These are phyloP conservation scores for Arachis hypogaea DNA, from an alignment of 306 rosid species.

Conservation along the genomic window DNA sequence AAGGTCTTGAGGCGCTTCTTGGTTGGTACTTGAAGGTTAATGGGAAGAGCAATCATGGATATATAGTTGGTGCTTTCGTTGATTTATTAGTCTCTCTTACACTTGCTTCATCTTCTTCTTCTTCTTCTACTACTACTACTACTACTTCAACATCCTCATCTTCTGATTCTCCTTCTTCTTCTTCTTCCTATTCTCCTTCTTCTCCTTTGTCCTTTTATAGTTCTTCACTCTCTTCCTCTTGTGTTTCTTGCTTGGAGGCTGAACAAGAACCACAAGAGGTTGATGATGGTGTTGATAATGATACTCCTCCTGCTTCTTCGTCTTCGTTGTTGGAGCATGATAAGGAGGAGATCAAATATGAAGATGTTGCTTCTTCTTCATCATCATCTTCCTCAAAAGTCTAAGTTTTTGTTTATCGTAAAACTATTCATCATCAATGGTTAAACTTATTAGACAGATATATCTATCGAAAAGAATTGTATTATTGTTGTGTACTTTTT, in stretches of 20 bases:
- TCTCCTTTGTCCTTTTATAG: conserved; percentile 63
- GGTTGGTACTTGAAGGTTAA: conserved; percentile 78
- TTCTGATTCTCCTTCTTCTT: neutral
- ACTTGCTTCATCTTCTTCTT: conserved; percentile 3
- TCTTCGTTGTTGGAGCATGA: conserved; percentile 43
- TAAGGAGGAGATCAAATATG: conserved; percentile 41
- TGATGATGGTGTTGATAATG: neutral
- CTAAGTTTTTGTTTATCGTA: no score
- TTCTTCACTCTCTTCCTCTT: conserved; percentile 53
- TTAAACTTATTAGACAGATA: no score
- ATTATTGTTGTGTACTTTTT: no score
- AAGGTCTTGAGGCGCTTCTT: conserved; percentile 70
- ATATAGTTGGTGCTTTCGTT: conserved; percentile 77
- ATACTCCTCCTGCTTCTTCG: conserved; percentile 52
- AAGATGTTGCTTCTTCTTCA: conserved; percentile 37
- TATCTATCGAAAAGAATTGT: no score
- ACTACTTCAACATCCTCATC: neutral
- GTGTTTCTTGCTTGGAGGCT: conserved; percentile 53
- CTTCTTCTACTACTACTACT: neutral
- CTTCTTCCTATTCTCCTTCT: conserved; percentile 41
- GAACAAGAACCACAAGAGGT: conserved; percentile 30
- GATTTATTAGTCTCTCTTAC: conserved; percentile 69
- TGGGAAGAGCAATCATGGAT: conserved; percentile 62
- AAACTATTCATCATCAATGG: no score
- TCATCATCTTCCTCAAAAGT: conserved; percentile 32